Percentiles rank a stretch among this genome's conserved stretches.
Evolutionary conservation across 2,329 filamentous ascomycete species (phyloP).

Genomic region (Arthrobotrys iridis): DNA sequence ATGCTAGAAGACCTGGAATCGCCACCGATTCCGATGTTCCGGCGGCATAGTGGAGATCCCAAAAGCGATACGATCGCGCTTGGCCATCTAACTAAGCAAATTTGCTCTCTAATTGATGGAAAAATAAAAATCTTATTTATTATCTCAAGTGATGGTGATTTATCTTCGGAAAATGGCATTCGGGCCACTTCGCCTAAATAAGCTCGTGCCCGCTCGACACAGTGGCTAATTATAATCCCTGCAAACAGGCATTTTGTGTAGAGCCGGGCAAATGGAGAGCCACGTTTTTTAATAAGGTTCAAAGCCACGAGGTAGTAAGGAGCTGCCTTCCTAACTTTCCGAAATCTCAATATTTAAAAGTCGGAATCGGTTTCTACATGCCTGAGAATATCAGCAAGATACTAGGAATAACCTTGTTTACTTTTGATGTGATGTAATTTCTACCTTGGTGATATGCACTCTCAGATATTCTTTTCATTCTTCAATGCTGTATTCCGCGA

Average conservation of each 20-base stretch:
- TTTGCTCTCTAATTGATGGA: no score
- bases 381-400: background rate
- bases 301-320: constrained; percentile 1
- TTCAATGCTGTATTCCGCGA: no score
- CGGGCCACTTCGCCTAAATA: constrained; percentile 10
- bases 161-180: background rate
- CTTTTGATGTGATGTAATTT: background rate
- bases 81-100: no score
- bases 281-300: background rate
- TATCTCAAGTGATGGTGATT: no score
- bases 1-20: no score
- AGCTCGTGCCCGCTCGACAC: background rate
- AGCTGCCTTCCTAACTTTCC: constrained; percentile 2
- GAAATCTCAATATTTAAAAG: background rate
- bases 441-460: background rate
- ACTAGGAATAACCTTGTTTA: background rate
- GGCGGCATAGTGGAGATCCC: no score
- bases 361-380: background rate
- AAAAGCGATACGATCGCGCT: no score
- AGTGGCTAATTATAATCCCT: constrained; percentile 4
- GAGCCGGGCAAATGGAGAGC: background rate
- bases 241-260: background rate
- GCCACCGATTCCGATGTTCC: no score
- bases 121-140: no score
- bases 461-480: background rate